A percentile compares a stretch with the other conserved stretches of the same genome.
Conservation (phyloP, 495 filamentous ascomycete species). For the Trichoderma gamsii region DNA sequence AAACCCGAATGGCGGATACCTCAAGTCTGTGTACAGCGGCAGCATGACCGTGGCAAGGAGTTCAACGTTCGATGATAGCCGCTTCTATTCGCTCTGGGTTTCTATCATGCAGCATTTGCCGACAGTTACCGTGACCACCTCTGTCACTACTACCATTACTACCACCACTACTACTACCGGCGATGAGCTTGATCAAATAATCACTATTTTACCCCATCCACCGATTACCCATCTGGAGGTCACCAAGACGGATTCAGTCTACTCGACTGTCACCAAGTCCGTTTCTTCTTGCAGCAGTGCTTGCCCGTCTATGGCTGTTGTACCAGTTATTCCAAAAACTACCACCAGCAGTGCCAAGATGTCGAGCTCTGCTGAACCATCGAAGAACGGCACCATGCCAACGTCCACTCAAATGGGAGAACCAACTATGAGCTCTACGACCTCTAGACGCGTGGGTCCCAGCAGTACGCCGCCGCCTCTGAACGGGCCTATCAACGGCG, state of each 20-base stretch:
- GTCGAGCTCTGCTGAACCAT: background rate
- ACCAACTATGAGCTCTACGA: background rate
- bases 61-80: too few species aligned
- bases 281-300: background rate
- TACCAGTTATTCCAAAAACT: background rate
- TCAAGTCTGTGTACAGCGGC: too few species aligned
- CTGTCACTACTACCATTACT: too few species aligned
- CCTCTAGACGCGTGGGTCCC: background rate
- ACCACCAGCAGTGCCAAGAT: background rate
- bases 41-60: too few species aligned
- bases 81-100: too few species aligned
- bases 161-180: too few species aligned
- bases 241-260: background rate
- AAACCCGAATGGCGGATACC: too few species aligned
- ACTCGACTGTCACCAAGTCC: background rate
- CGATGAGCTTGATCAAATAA: too few species aligned
- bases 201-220: too few species aligned
- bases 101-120: too few species aligned
- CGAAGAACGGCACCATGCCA: background rate
- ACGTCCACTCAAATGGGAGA: background rate
- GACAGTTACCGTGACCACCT: too few species aligned
- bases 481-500: background rate
- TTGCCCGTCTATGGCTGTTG: background rate
- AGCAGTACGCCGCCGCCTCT: background rate
- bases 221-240: too few species aligned